Evolutionary conservation across 495 filamentous ascomycete genomes (phyloP).

Genomic region (Xylona heveae): DNA sequence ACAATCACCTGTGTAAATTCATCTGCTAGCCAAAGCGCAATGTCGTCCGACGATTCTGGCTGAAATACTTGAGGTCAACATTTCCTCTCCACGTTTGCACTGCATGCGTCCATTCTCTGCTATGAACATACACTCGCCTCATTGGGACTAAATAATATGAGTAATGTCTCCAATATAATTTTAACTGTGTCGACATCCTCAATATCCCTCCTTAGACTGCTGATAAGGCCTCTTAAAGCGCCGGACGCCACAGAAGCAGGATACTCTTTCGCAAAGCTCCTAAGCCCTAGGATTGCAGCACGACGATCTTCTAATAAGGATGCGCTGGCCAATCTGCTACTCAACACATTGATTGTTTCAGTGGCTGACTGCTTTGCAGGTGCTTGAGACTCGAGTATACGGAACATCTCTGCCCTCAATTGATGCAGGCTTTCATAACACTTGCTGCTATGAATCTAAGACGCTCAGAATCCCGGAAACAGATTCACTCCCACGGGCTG

Average conservation of each 20-base stretch:
- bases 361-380: slow-evolving; percentile 91
- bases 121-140: slow-evolving; percentile 36
- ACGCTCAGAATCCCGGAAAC: too few species aligned
- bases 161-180: slow-evolving; percentile 77
- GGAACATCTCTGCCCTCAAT: slow-evolving; percentile 42
- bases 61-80: slow-evolving; percentile 17
- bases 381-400: slow-evolving; percentile 64
- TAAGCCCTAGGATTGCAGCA: slow-evolving; percentile 74
- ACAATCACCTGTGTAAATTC: slow-evolving; percentile 71
- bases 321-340: slow-evolving; percentile 63
- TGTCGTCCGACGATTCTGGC: slow-evolving; percentile 93
- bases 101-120: neutral
- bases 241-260: slow-evolving; percentile 93
- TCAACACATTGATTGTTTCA: slow-evolving; percentile 78
- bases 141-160: slow-evolving; percentile 75
- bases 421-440: neutral
- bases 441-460: too few species aligned
- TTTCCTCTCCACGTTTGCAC: neutral
- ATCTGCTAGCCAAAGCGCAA: slow-evolving; percentile 89
- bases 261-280: slow-evolving; percentile 90
- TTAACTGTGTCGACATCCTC: slow-evolving; percentile 96
- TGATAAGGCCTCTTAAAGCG: slow-evolving; percentile 67
- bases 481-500: too few species aligned
- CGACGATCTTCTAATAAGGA: slow-evolving; percentile 86
- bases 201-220: slow-evolving; percentile 61